phyloP scores from a whole-genome alignment of 805 yeast genomes.

The Teunomyces pallodes region DNA sequence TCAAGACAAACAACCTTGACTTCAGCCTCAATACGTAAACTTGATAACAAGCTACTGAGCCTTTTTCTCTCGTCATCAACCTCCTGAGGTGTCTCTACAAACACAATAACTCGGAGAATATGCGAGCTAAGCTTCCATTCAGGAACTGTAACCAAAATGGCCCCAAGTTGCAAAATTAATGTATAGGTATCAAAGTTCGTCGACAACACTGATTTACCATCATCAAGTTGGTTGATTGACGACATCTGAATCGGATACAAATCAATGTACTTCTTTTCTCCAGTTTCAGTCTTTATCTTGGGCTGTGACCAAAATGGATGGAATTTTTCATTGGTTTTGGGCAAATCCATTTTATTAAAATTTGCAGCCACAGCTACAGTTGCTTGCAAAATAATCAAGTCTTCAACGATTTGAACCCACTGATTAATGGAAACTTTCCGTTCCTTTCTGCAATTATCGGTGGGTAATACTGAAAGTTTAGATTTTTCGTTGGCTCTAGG shows the following conservation, averaged over 20 bases:
- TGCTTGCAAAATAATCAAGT: conserved; percentile 80
- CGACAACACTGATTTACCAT: conserved; percentile 69
- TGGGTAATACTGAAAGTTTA: conserved; percentile 49
- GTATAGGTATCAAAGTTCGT: conserved; percentile 97
- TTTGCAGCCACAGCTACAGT: conserved; percentile 95
- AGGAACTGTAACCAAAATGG: conserved; percentile 88
- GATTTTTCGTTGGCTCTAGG: conserved; percentile 11
- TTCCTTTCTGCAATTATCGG: conserved; percentile 75
- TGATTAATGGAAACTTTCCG: conserved; percentile 65
- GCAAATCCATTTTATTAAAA: conserved; percentile 66
- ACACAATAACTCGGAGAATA: conserved; percentile 74
- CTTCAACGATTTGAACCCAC: conserved; percentile 94
- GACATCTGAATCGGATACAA: conserved; percentile 97
- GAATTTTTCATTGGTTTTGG: conserved; percentile 37
- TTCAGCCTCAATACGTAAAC: conserved; percentile 81
- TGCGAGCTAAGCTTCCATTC: conserved; percentile 79
- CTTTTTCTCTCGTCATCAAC: conserved; percentile 67
- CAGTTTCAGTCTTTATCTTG: conserved; percentile 15
- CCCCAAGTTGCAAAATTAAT: conserved; percentile 87
- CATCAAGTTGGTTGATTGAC: conserved; percentile 64
- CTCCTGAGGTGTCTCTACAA: conserved; percentile 77
- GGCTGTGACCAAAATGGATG: conserved; percentile 9
- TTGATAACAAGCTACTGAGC: conserved; percentile 60
- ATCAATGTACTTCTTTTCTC: conserved; percentile 63
- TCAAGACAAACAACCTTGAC: conserved; percentile 70